Base-by-base conservation (phyloP, 2,329 filamentous ascomycete species). In the Fusarium sulawesiense region DNA sequence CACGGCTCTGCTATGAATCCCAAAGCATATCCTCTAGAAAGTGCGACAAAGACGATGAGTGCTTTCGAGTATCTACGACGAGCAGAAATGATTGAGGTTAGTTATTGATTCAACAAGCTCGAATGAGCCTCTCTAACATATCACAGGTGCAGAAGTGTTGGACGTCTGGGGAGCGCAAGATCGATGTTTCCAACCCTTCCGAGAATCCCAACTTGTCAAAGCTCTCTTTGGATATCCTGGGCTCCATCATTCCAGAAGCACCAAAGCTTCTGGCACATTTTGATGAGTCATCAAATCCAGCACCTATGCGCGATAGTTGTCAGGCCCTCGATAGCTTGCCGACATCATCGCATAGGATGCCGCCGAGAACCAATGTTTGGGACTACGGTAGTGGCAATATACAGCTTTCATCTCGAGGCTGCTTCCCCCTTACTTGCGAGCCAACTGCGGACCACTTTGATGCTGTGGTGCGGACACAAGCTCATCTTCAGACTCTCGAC, bases 21-120 rank as follows among this genome's bases (percentile, higher is more conserved):
- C 13, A 70, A 61, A 20, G 54, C 34, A 9, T 57, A 63, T 1
- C 41, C 57, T 3, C 21, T 57, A 7, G 34, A 34, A 21, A 70
- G 61, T 18, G 63, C 63, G 1, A 64, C 25, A 4, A 61, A 60
- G 13, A 61, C 66, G 3, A 42, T 70, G 18, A 71, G 68, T 25
- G 68, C 59, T 13, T 71, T 71, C 16, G 66, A 71, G 27, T 70
- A 61, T 44, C 7, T 71, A 4, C 54, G 68, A 18, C 66, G 63
- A 14, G 20, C 63, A 3, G 68, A 71, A 27, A 51, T 66, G 9
- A 51, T 68, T 8, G 53, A 67, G 56, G 68, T 70, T 55, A 42
- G 46, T 16, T 32, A 2, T n/a, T 6, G 18, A 3, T 42, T 10
- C 7, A 5, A 7, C 12, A 11, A 20, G 3, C 5, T 8, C 7